These are phyloP conservation scores for Xenosphaeropsis pyriputrescens DNA, from an alignment of 2,329 filamentous ascomycete species.

Conservation along the genomic window DNA sequence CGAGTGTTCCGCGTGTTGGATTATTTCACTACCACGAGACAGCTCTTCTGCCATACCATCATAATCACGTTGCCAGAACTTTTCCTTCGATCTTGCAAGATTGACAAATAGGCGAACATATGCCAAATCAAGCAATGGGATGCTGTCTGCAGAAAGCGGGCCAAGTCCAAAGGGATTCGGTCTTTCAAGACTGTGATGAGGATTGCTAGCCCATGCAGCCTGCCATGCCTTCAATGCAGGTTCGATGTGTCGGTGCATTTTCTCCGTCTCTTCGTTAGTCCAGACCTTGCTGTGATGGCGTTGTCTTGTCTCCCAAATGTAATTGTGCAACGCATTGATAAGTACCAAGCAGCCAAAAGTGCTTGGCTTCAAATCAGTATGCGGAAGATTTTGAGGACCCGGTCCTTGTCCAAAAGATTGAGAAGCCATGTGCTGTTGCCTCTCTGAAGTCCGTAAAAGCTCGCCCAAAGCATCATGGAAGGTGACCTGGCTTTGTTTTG, in stretches of 20 bases:
- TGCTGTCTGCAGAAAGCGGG: slow-evolving; percentile 77
- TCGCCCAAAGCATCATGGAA: slow-evolving; percentile 75
- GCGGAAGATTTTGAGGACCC: slow-evolving; percentile 31
- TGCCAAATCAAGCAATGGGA: slow-evolving; percentile 79
- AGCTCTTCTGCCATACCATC: slow-evolving; percentile 83
- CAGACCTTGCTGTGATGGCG: slow-evolving; percentile 77
- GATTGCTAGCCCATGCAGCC: slow-evolving; percentile 77
- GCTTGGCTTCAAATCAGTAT: slow-evolving; percentile 62
- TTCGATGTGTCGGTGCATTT: slow-evolving; percentile 91
- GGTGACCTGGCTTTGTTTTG: slow-evolving; percentile 55
- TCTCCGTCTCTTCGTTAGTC: slow-evolving; percentile 85
- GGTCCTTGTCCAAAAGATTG: slow-evolving; percentile 29
- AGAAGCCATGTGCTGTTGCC: slow-evolving; percentile 34
- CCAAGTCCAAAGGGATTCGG: slow-evolving; percentile 73
- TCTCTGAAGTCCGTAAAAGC: slow-evolving; percentile 63
- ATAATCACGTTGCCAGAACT: slow-evolving; percentile 88
- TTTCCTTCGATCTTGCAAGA: slow-evolving; percentile 80
- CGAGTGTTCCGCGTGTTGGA: slow-evolving; percentile 55
- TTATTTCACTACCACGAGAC: slow-evolving; percentile 59
- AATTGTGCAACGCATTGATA: slow-evolving; percentile 92
- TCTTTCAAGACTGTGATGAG: slow-evolving; percentile 68
- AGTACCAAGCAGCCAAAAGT: slow-evolving; percentile 84
- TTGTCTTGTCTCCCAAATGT: slow-evolving; percentile 95
- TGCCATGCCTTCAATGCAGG: slow-evolving; percentile 92
- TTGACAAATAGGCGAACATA: slow-evolving; percentile 91